phyloP scores from a whole-genome alignment of 352 stramenopile species.

The Pythium insidiosum region DNA sequence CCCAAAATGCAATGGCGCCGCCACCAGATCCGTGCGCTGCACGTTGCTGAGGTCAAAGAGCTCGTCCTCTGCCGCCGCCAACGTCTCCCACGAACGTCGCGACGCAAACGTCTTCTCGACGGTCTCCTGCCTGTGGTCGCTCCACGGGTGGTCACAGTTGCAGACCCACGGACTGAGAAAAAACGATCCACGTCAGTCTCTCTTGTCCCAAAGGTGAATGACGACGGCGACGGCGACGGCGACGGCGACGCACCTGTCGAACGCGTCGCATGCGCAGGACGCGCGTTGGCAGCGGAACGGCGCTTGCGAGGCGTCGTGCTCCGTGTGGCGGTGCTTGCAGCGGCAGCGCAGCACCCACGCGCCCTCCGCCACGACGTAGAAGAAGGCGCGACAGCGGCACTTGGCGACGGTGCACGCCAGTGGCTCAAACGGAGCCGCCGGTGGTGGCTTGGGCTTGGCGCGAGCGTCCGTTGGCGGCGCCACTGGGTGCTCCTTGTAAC shows the following conservation, averaged over 20 bases:
- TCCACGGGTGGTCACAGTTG: conserved; percentile 75
- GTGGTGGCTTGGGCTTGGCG: conserved; percentile 14
- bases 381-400: conserved; percentile 51
- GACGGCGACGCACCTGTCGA: conserved; percentile 41
- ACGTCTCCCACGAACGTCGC: too few species aligned
- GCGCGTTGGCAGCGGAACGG: conserved; percentile 45
- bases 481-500: conserved; percentile 66
- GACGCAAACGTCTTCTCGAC: conserved; percentile 52
- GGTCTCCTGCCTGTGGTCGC: conserved; percentile 33
- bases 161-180: conserved; percentile 60
- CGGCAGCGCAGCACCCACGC: conserved; percentile 72
- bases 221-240: too few species aligned
- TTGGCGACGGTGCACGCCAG: conserved; percentile 54
- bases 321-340: conserved; percentile 77
- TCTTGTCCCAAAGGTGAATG: too few species aligned
- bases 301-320: conserved; percentile 38
- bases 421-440: conserved; percentile 13
- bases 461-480: conserved; percentile 18
- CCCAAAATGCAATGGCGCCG: too few species aligned
- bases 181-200: too few species aligned
- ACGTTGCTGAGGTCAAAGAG: conserved; percentile 45
- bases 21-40: conserved; percentile 45
- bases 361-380: conserved; percentile 75
- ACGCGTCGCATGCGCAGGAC: conserved; percentile 46
- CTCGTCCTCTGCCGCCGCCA: too few species aligned